Conservation (phyloP, 1,139 yeast species). For the Lodderomyces orthopsilosis region DNA sequence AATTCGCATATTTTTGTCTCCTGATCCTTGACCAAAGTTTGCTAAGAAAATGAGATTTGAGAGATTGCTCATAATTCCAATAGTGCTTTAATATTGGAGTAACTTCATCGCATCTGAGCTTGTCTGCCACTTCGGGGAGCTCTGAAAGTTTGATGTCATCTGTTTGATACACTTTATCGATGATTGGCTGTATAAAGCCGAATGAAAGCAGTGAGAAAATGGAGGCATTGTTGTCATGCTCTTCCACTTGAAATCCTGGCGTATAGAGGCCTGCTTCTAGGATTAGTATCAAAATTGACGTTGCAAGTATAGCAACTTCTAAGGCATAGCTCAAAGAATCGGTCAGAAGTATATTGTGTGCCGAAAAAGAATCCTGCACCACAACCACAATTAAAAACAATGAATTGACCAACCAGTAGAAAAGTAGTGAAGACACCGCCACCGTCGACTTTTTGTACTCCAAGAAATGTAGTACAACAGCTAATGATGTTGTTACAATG, state of each 20-base stretch:
- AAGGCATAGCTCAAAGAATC: conserved; percentile 15
- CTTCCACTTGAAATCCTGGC: conserved; percentile 44
- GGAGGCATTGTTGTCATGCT: conserved; percentile 19
- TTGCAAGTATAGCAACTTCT: conserved; percentile 20
- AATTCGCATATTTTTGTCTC: conserved; percentile 9
- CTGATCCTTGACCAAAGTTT: conserved; percentile 9
- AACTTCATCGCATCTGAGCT: conserved; percentile 12
- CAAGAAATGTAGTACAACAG: conserved; percentile 29
- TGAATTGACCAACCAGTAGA: conserved; percentile 27
- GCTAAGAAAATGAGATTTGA: conserved; percentile 9
- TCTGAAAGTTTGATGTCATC: conserved; percentile 21
- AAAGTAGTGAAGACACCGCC: conserved; percentile 26
- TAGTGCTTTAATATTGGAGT: conserved; percentile 8
- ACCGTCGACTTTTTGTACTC: conserved; percentile 30
- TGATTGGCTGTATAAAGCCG: conserved; percentile 25
- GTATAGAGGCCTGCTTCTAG: conserved; percentile 37
- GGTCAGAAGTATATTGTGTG: conserved; percentile 25
- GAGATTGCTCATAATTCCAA: conserved; percentile 11
- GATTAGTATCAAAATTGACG: conserved; percentile 31
- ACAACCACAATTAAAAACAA: conserved; percentile 19
- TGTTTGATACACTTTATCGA: conserved; percentile 20
- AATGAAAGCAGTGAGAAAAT: conserved; percentile 18
- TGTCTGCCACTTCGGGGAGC: conserved; percentile 18
- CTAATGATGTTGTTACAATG: conserved; percentile 11
- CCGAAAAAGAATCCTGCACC: conserved; percentile 30